Evolutionary conservation across 1,139 yeast species (phyloP), one percentile per base, ranked within the genome.

Genomic region (Candida dubliniensis): DNA sequence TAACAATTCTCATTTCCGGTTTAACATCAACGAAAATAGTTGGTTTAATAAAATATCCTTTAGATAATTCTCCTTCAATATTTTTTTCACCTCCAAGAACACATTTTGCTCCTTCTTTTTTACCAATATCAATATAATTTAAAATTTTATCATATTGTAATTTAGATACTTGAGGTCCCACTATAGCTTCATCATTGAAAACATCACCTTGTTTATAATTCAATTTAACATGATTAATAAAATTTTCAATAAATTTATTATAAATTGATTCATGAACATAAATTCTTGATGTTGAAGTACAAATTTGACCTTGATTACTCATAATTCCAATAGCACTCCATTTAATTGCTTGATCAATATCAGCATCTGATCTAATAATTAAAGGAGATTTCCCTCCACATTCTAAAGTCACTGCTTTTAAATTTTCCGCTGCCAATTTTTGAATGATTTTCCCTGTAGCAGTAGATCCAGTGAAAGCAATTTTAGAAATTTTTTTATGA

Each of bases 331-430:
- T 71, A 24, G 93, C 89, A 37, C 91, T 83, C 85, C 95, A 87
- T 61, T 86, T 86, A 31, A 85, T 90, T 38, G 95, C 91, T 59
- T 82, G 82, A 0, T 82, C 86, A 38, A 89, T 64, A 59, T 90
- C 91, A 23, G 89, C 87, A 61, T 79, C 96, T 40, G 67, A 84
- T 69, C 84, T 84, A 46, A 77, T 81, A 60, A 79, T 77, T 63
- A 80, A 78, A 54, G 90, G 90, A 14, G 93, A 83, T 61, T 90
- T 90, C 48, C 97, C 97, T 52, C 98, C 98, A 59, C 95, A 84
- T 69, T 90, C 98, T 56, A 91, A 68, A n/a, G 95, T 81, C 31
- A 86, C 83, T 8, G 89, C 88, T 65, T 87, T 88, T 61, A 74
- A 60, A 55, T 71, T 72, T 26, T 64, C 61, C 15, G 89, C 76